Base-by-base conservation (phyloP, 768 basidiomycete genomes). In the Russula brevipes region DNA sequence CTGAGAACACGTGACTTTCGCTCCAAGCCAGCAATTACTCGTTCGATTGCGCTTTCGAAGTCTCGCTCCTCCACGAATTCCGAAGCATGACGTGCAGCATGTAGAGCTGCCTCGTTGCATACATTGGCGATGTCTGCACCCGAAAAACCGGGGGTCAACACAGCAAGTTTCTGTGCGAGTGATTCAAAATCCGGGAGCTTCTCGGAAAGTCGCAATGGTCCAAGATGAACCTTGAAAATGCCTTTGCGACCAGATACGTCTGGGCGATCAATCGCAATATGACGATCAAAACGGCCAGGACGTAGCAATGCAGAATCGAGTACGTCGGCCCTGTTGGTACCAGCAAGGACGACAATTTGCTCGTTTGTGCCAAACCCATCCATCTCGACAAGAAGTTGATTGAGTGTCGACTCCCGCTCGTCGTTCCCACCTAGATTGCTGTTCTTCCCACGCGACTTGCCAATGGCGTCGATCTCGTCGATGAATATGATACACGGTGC, bases 111-210 rank as follows among this genome's bases (percentile, higher is more conserved):
- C 74, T 99, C 97, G 73, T 99, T 99, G 74, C 94, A 97, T 19
- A 98, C 96, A 70, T 99, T 99, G 64, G 97, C 97, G 68, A 99
- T 96, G 72, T 99, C 97, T 2, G 97, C 97, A 68, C 97, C 97
- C 14, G 94, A 97, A 77, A 99, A 98, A 1, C 97, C 97, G 19
- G 97, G 96, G 0, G 97, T 98, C 46, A 98, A 85, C 19, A 98
- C 91, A 3, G 91, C 94, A 57, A 99, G 85, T 75, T 98, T 98
- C 71, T 95, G 91, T 2, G 95, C 88, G 63, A 98, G 82, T 17
- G 76, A 72, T 56, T 80, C 73, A 60, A 81, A 68, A 67, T 83
- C 80, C 45, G 78, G 71, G 47, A 89, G 78, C 1, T 76, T 72
- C 44, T 80, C 77, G 41, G 84, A 76, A 7, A 98, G 83, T 46